phyloP scores from a whole-genome alignment of 192 early-diverging fungal species.

The Backusella psychrophila region DNA sequence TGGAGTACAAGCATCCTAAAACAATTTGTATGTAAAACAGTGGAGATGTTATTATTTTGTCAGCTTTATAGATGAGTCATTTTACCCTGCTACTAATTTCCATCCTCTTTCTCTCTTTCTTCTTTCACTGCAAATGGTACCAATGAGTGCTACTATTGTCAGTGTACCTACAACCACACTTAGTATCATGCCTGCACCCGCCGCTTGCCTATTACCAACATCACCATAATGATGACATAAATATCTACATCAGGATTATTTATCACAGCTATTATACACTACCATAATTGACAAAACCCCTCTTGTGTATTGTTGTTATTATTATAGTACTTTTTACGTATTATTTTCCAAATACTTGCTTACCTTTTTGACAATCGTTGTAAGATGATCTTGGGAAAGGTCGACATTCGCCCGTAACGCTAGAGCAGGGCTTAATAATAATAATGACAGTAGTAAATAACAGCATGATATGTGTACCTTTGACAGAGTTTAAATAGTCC shows the following conservation, averaged over 20 bases:
- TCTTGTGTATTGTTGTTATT: conserved; percentile 4
- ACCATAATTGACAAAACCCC: conserved; percentile 24
- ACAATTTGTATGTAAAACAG: background rate
- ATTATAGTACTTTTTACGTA: background rate
- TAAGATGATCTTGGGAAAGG: conserved; percentile 23
- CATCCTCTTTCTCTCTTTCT: conserved; percentile 26
- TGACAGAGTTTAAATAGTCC: conserved; percentile 21
- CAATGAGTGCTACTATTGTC: conserved; percentile 18
- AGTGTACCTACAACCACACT: conserved; percentile 20
- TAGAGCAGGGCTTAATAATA: background rate
- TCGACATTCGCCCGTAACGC: conserved; percentile 25
- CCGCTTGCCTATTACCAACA: conserved; percentile 8
- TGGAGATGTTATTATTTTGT: background rate
- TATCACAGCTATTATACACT: background rate
- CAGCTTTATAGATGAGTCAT: background rate
- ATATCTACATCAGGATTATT: background rate
- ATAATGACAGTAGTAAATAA: background rate
- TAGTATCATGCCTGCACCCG: conserved; percentile 24
- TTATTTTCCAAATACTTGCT: background rate
- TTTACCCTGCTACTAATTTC: conserved; percentile 27
- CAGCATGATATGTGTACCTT: conserved; percentile 11
- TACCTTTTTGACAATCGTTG: conserved; percentile 23
- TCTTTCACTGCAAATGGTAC: conserved; percentile 22
- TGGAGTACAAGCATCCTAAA: conserved; percentile 21
- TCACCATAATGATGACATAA: background rate